Evolutionary conservation across 2,329 filamentous ascomycete species (phyloP), one percentile per base, ranked within the genome.

Genomic region (Penicillium sp.): DNA sequence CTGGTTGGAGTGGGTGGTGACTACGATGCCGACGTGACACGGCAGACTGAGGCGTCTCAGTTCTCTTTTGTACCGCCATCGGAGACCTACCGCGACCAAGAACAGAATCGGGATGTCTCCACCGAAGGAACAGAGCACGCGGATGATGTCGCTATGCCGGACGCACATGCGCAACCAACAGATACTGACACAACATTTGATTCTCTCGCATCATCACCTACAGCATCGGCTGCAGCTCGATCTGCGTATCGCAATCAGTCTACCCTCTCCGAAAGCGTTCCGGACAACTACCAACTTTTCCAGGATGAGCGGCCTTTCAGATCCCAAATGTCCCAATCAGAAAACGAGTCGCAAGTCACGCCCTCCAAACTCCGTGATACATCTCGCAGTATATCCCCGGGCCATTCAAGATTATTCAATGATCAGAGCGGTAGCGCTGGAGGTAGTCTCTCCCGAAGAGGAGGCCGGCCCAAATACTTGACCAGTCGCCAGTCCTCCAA

Each of bases 401-500:
- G 57, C 9, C 54, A 55, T 7, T 58, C 60, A 8, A 59, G 58
- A 35, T 42, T 62, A 28, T 66, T 65, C 39, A 55, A 57, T 42
- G 65, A 68, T 15, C 55, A 60, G 42, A 62, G 57, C 42, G 57
- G 50, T 9, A 62, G 59, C 42, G 60, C 63, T 29, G 53, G 50
- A 31, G 60, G 57, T 29, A 66, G 65, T 39, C 24, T 27, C 20
- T 27, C 38, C n/a, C 63, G 62, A 33, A 66, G 62, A 44, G 65
- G 66, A 45, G 76, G 72, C 56, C 72, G 81, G 47, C 81, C 81
- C 6, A 79, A 76, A 56, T 82, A 78, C 60, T 60, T 83, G 25
- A 75, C 73, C 15, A 78, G 75, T 56, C 77, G 81, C 20, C 75
- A 80, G 59, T 77, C 77, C 2, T 78, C 78, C 50, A 75, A 82